Conservation (phyloP, 1,284 basidiomycete species). For the Cutaneotrichosporon arboriforme region DNA sequence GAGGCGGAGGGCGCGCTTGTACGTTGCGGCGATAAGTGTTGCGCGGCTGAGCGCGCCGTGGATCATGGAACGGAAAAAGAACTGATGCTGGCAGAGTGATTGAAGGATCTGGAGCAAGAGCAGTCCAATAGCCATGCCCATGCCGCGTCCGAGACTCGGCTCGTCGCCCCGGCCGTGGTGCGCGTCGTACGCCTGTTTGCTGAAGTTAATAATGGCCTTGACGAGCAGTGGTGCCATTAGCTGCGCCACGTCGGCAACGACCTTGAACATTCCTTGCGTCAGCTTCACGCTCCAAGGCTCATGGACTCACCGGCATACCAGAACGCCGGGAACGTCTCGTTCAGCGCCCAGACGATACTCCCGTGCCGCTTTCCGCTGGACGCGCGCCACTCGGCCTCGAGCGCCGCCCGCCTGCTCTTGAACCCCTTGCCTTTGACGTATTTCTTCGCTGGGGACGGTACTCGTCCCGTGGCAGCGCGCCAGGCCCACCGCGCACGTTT, state of each 20-base stretch:
- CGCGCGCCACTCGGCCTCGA: slow-evolving; percentile 35
- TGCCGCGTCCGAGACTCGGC: slow-evolving; percentile 59
- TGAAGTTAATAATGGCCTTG: slow-evolving; percentile 65
- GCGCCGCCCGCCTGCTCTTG: slow-evolving; percentile 1
- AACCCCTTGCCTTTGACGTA: slow-evolving; percentile 8
- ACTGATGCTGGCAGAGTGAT: slow-evolving; percentile 61
- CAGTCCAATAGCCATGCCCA: slow-evolving; percentile 66
- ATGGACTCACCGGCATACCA: slow-evolving; percentile 59
- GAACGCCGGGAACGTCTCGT: slow-evolving; percentile 65
- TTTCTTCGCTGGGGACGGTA: slow-evolving; percentile 13
- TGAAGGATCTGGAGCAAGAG: slow-evolving; percentile 59
- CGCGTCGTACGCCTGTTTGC: slow-evolving; percentile 51
- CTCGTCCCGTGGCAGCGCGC: slow-evolving; percentile 29
- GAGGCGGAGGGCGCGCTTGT: slow-evolving; percentile 63
- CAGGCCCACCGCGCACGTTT: slow-evolving; percentile 53
- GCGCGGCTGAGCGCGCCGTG: slow-evolving; percentile 65
- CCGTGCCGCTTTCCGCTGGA: slow-evolving; percentile 48
- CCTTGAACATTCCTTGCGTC: slow-evolving; percentile 43
- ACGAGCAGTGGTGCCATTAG: slow-evolving; percentile 63
- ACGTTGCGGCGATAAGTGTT: slow-evolving; percentile 68
- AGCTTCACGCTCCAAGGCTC: neutral
- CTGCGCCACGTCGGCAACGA: slow-evolving; percentile 51
- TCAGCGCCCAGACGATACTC: slow-evolving; percentile 62
- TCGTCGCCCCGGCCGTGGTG: slow-evolving; percentile 26
- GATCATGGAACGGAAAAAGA: slow-evolving; percentile 71